Evolutionary conservation across 192 early-diverging fungal genomes (phyloP).

Genomic region (Umbelopsis sp.): DNA sequence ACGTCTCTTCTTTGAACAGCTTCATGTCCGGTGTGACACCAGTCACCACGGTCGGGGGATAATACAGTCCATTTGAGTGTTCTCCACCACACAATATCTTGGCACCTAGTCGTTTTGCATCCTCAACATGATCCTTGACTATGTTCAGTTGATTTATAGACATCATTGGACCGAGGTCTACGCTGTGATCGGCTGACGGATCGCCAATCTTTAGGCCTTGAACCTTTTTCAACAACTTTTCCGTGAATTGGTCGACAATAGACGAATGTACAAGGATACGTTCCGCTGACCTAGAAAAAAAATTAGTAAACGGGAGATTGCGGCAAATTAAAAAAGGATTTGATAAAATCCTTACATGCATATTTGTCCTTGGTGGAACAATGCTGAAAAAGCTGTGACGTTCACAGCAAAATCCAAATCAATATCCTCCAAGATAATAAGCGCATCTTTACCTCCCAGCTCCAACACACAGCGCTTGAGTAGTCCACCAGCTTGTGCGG

Average conservation of each 20-base stretch:
- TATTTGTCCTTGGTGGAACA: slow-evolving; percentile 66
- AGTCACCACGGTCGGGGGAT: slow-evolving; percentile 69
- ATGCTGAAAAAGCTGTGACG: slow-evolving; percentile 44
- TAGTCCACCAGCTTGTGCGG: slow-evolving; percentile 40
- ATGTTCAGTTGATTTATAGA: slow-evolving; percentile 57
- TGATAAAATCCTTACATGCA: slow-evolving; percentile 51
- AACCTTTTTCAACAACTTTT: slow-evolving; percentile 35
- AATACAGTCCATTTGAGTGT: neutral
- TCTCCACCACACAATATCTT: neutral
- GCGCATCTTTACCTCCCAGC: slow-evolving; percentile 68
- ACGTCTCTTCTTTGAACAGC: slow-evolving; percentile 78
- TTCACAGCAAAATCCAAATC: slow-evolving; percentile 50
- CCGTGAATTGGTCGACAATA: slow-evolving; percentile 52
- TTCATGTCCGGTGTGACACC: slow-evolving; percentile 62
- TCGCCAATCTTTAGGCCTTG: slow-evolving; percentile 51
- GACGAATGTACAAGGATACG: slow-evolving; percentile 57
- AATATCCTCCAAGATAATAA: slow-evolving; percentile 53
- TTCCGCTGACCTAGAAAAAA: neutral
- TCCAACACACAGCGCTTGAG: slow-evolving; percentile 63
- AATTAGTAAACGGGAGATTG: slow-evolving; percentile 35
- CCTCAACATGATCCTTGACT: slow-evolving; percentile 54
- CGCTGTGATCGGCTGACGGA: slow-evolving; percentile 43
- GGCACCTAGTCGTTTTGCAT: slow-evolving; percentile 33
- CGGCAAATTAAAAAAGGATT: slow-evolving; percentile 37
- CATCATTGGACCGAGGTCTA: slow-evolving; percentile 55